A percentile compares a stretch with the other conserved stretches of the same genome.
These are phyloP conservation scores for Terana coerulea DNA, from an alignment of 768 basidiomycete genomes.

Conservation along the genomic window DNA sequence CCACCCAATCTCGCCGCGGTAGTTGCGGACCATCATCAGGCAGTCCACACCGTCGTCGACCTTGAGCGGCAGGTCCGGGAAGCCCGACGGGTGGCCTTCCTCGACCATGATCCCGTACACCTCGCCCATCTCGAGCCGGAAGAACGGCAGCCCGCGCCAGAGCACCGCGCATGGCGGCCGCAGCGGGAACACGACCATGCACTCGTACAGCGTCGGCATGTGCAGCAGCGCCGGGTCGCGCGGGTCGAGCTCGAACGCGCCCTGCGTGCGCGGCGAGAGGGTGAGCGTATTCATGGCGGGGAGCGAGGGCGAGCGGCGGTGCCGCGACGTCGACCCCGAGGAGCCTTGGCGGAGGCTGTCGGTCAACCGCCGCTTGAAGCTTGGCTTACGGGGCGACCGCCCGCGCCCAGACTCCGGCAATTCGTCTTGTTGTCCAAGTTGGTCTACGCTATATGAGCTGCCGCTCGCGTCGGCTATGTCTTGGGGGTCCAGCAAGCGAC, in stretches of 20 bases:
- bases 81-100: slow-evolving; percentile 73
- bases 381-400: slow-evolving; percentile 18
- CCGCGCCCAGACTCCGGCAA: slow-evolving; percentile 5
- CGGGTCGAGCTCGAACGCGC: slow-evolving; percentile 14
- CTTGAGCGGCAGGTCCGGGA: slow-evolving; percentile 68
- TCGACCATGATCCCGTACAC: slow-evolving; percentile 68
- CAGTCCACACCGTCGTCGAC: slow-evolving; percentile 79
- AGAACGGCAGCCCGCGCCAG: slow-evolving; percentile 77
- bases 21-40: slow-evolving; percentile 65
- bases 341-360: slow-evolving; percentile 19
- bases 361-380: slow-evolving; percentile 23
- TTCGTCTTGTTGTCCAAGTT: slow-evolving; percentile 6
- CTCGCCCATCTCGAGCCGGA: slow-evolving; percentile 59
- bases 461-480: slow-evolving; percentile 10
- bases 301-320: slow-evolving; percentile 21
- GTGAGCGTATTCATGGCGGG: slow-evolving; percentile 12
- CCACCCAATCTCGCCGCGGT: slow-evolving; percentile 62
- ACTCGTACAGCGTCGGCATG: slow-evolving; percentile 51
- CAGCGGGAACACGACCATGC: slow-evolving; percentile 67
- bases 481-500: slow-evolving; percentile 19
- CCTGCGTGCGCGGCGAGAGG: slow-evolving; percentile 11
- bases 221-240: not conserved
- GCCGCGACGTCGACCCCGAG: slow-evolving; percentile 16
- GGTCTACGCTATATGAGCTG: slow-evolving; percentile 14
- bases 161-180: slow-evolving; percentile 57